A percentile compares a stretch with the other conserved stretches of the same genome.
Conservation (phyloP, 1,284 basidiomycete species). For the Ceratobasidium sp. region DNA sequence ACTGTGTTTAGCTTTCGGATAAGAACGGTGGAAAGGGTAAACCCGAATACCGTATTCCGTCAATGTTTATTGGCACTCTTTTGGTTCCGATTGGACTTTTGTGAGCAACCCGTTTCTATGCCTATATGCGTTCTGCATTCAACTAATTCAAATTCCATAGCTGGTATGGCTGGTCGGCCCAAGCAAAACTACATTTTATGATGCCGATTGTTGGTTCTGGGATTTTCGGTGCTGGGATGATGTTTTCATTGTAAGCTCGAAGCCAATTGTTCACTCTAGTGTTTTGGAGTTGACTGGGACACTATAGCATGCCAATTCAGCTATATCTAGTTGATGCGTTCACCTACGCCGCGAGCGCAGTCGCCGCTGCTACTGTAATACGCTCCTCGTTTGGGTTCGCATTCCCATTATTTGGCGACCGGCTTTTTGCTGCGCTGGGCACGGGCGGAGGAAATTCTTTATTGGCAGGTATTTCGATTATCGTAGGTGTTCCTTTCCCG, state of each 20-base stretch:
- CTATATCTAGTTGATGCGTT: slow-evolving; percentile 74
- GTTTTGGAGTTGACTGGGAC: not conserved
- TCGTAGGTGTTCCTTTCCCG: slow-evolving; percentile 73
- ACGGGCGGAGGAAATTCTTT: slow-evolving; percentile 77
- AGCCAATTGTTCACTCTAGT: slow-evolving; percentile 67
- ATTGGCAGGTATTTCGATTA: slow-evolving; percentile 61
- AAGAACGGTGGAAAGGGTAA: slow-evolving; percentile 51
- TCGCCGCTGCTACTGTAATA: slow-evolving; percentile 75
- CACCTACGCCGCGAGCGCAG: slow-evolving; percentile 75
- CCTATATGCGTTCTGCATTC: not conserved
- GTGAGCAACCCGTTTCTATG: slow-evolving; percentile 27
- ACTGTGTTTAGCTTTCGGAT: slow-evolving; percentile 46
- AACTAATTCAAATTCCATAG: slow-evolving; percentile 14
- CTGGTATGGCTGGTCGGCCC: slow-evolving; percentile 80
- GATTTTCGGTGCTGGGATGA: slow-evolving; percentile 51
- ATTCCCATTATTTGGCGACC: slow-evolving; percentile 78
- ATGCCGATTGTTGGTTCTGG: slow-evolving; percentile 78
- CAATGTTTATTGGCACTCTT: slow-evolving; percentile 51
- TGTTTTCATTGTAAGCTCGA: slow-evolving; percentile 57
- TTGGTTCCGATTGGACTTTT: slow-evolving; percentile 51
- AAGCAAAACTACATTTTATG: slow-evolving; percentile 73
- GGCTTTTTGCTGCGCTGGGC: slow-evolving; percentile 75
- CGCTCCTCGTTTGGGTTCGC: slow-evolving; percentile 78
- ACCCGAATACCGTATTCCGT: slow-evolving; percentile 53
- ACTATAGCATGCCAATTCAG: slow-evolving; percentile 37